Evolutionary conservation across 1,139 yeast species (phyloP).

Genomic region (Geotrichum fermentans): DNA sequence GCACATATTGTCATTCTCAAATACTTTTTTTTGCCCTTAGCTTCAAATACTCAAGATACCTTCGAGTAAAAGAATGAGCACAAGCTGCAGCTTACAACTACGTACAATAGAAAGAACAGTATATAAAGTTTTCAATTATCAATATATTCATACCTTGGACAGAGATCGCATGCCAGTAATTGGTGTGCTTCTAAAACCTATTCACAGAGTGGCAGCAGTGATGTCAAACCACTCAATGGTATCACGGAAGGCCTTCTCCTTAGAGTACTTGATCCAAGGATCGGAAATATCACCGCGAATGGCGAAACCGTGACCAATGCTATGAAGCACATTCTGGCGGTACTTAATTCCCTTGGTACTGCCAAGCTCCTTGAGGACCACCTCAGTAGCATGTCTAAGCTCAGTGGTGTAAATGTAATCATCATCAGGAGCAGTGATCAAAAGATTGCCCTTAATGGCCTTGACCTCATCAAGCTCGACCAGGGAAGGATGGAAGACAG

Average conservation of each 20-base stretch:
- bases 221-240: constrained; percentile 52
- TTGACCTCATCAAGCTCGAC: constrained; percentile 60
- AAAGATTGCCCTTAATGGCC: constrained; percentile 54
- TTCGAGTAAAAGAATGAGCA: too few species aligned
- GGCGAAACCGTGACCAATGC: constrained; percentile 69
- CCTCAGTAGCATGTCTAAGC: constrained; percentile 57
- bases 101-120: too few species aligned
- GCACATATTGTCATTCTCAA: too few species aligned
- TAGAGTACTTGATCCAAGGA: constrained; percentile 59
- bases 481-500: constrained; percentile 77
- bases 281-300: constrained; percentile 65
- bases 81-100: too few species aligned
- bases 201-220: not conserved
- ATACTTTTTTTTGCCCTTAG: too few species aligned
- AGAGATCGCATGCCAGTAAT: too few species aligned
- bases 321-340: constrained; percentile 56
- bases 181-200: too few species aligned
- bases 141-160: too few species aligned
- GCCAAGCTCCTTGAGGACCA: constrained; percentile 44
- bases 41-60: too few species aligned
- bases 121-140: too few species aligned
- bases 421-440: constrained; percentile 67
- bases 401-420: constrained; percentile 62
- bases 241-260: constrained; percentile 61
- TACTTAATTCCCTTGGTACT: constrained; percentile 38